Evolutionary conservation across 768 basidiomycete species (phyloP).

Genomic region (Trametes cingulata): DNA sequence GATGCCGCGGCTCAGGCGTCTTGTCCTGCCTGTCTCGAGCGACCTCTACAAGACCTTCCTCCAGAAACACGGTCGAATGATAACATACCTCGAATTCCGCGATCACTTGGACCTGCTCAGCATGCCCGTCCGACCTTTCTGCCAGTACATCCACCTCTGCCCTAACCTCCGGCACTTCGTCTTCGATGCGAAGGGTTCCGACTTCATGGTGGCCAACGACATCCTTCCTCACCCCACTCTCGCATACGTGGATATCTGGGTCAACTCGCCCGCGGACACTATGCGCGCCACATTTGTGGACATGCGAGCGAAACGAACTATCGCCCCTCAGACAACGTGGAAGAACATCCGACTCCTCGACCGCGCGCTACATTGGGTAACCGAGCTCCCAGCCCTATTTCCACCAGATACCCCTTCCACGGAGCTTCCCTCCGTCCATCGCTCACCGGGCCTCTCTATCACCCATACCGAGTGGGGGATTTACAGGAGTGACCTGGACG

Average conservation of each 20-base stretch:
- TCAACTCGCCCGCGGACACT: not conserved
- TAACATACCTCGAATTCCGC: constrained; percentile 6
- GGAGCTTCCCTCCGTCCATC: not conserved
- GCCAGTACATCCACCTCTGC: not conserved
- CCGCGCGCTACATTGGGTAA: not conserved
- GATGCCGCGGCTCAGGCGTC: not conserved
- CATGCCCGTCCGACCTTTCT: not conserved
- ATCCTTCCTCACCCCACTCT: not conserved
- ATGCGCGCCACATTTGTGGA: not conserved
- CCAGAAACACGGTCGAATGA: not conserved
- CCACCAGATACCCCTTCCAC: not conserved
- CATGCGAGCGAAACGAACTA: not conserved
- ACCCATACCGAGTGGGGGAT: constrained; percentile 3
- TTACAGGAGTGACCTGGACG: no score
- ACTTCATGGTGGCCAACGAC: not conserved
- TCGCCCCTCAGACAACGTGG: not conserved
- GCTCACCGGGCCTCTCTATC: not conserved
- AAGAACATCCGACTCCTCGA: not conserved
- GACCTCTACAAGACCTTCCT: not conserved
- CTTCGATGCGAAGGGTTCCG: not conserved
- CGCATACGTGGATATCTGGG: constrained; percentile 4
- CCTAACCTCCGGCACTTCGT: constrained; percentile 1
- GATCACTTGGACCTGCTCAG: constrained; percentile 1
- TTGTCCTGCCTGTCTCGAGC: not conserved
- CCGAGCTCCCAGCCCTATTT: not conserved